A percentile compares a stretch with the other conserved stretches of the same genome.
phyloP scores from a whole-genome alignment of 768 basidiomycete genomes.

The Pholiota microspora region DNA sequence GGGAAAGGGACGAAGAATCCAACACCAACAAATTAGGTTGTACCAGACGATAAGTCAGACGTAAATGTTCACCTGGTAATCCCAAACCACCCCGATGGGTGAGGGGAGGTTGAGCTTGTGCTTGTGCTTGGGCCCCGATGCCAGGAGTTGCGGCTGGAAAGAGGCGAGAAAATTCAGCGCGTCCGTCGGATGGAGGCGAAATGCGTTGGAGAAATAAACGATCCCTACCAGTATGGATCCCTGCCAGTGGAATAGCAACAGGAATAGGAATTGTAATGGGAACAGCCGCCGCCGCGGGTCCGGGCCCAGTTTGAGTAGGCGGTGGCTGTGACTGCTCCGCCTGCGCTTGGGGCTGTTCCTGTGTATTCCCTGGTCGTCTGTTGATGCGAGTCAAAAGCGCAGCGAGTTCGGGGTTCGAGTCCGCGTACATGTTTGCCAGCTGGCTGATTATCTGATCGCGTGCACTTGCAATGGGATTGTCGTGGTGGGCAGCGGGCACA shows the following conservation, averaged over 20 bases:
- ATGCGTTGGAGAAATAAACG: neutral
- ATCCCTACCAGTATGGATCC: conserved; percentile 5
- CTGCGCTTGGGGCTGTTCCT: neutral
- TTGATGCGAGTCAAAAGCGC: neutral
- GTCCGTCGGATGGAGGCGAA: neutral
- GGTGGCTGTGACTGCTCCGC: neutral
- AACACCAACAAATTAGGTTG: too few relatives aligned
- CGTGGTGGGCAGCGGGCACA: neutral
- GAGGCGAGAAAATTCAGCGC: neutral
- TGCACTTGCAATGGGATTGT: neutral
- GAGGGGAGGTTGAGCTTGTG: too few relatives aligned
- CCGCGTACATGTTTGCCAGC: neutral
- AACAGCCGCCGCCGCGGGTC: neutral
- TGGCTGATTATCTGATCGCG: neutral
- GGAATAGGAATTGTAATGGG: conserved; percentile 15
- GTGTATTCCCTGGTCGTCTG: neutral
- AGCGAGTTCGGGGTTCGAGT: neutral
- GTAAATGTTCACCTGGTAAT: too few relatives aligned
- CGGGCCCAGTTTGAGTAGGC: neutral
- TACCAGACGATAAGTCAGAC: too few relatives aligned
- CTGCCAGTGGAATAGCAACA: conserved; percentile 9
- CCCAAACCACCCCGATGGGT: too few relatives aligned
- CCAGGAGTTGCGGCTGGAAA: neutral
- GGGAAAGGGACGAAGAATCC: too few relatives aligned
- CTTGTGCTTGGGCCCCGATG: neutral